Conservation (phyloP, 345 rosid species). For the Hevea brasiliensis region DNA sequence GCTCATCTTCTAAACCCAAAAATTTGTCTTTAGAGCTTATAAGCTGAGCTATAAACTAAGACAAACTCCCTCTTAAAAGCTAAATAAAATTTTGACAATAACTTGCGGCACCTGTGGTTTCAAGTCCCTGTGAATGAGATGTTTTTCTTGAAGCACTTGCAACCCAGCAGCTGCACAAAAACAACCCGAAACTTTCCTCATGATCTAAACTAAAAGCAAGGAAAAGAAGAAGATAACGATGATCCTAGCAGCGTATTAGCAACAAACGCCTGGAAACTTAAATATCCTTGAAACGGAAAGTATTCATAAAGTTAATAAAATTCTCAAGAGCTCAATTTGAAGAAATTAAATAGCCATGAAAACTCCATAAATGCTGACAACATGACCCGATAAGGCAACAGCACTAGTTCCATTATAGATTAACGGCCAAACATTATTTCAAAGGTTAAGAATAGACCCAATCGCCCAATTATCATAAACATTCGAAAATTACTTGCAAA, state of each 20-base stretch:
- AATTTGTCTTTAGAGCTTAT: too few relatives aligned
- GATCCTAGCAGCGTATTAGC: neutral
- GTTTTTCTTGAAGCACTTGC: slow-evolving; percentile 79
- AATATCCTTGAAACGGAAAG: neutral
- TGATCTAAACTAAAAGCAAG: slow-evolving; percentile 3
- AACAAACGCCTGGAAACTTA: slow-evolving; percentile 4
- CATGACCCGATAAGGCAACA: neutral
- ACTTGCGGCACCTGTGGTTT: slow-evolving; percentile 65
- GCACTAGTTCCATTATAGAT: neutral
- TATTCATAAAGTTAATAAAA: neutral
- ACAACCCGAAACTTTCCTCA: neutral
- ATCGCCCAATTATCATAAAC: slow-evolving; percentile 8
- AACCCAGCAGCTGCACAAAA: slow-evolving; percentile 71
- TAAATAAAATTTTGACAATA: slow-evolving; percentile 9
- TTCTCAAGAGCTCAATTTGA: neutral
- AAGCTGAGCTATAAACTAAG: too few relatives aligned
- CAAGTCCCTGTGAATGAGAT: slow-evolving; percentile 78
- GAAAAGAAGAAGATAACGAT: neutral
- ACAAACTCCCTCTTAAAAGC: too few relatives aligned
- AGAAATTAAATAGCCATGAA: neutral
- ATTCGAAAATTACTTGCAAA: neutral
- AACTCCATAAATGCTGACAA: neutral
- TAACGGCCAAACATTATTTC: slow-evolving; percentile 3
- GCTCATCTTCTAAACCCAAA: too few relatives aligned
- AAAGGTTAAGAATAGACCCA: slow-evolving; percentile 11